phyloP scores from a whole-genome alignment of 2,329 filamentous ascomycete species.

The Magnaporthiopsis rhizophila region DNA sequence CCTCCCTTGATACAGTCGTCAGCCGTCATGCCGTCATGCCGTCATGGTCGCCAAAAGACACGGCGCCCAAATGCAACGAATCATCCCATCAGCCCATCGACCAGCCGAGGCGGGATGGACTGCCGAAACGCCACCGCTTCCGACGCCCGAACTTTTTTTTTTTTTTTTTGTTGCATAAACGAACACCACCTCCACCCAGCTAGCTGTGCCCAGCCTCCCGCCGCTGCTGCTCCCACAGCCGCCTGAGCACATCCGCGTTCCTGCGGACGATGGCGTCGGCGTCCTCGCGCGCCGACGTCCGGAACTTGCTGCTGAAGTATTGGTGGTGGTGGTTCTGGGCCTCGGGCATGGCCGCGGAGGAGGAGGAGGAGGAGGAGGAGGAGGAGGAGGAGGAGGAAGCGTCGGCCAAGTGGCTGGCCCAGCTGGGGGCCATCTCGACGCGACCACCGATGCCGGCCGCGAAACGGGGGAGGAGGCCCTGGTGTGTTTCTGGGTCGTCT shows the following conservation, averaged over 20 bases:
- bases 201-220: neutral
- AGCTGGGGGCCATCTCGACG: neutral
- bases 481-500: neutral
- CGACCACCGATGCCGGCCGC: neutral
- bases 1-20: too few species aligned
- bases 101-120: too few species aligned
- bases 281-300: neutral
- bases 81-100: too few species aligned
- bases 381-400: neutral
- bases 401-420: neutral
- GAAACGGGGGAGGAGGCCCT: neutral
- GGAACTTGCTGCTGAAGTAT: neutral
- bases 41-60: too few species aligned
- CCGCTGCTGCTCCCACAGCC: conserved; percentile 2
- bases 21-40: too few species aligned
- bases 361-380: neutral
- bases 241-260: conserved; percentile 2
- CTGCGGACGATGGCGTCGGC: conserved; percentile 1
- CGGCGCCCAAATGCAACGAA: too few species aligned
- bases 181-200: too few species aligned
- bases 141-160: too few species aligned
- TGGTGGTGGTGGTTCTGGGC: neutral
- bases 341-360: too few species aligned
- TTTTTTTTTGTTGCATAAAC: too few species aligned
- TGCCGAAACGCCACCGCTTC: too few species aligned